phyloP scores from a whole-genome alignment of 2,329 filamentous ascomycete species.

The Sphaerulina populicola region DNA sequence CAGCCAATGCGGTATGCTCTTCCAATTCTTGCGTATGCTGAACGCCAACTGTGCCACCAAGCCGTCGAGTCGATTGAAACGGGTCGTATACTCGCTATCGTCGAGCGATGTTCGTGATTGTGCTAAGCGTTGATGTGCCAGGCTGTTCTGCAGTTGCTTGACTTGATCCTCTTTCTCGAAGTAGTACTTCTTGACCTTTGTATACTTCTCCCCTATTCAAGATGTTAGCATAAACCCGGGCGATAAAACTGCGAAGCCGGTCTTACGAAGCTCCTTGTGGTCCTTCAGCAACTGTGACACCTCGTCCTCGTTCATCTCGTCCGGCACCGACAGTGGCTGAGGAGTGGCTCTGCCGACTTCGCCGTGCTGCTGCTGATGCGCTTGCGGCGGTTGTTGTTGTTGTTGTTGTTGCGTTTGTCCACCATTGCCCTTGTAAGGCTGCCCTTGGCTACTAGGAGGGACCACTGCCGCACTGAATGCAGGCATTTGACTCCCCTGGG shows the following conservation, averaged over 20 bases:
- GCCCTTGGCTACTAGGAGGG: slow-evolving; percentile 39
- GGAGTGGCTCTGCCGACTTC: slow-evolving; percentile 35
- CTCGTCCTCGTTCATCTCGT: slow-evolving; percentile 44
- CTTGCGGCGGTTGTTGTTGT: slow-evolving; percentile 24
- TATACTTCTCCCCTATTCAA: slow-evolving; percentile 79
- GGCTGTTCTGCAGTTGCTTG: slow-evolving; percentile 91
- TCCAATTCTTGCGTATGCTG: slow-evolving; percentile 94
- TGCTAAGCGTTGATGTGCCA: slow-evolving; percentile 90
- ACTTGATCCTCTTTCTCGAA: slow-evolving; percentile 88
- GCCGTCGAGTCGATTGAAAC: slow-evolving; percentile 85
- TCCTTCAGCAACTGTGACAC: slow-evolving; percentile 42
- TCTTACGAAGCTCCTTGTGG: slow-evolving; percentile 44
- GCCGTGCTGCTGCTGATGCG: slow-evolving; percentile 19
- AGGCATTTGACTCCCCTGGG: slow-evolving; percentile 26
- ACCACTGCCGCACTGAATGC: slow-evolving; percentile 42
- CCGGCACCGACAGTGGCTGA: slow-evolving; percentile 33
- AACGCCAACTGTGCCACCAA: slow-evolving; percentile 92
- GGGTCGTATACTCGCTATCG: slow-evolving; percentile 83
- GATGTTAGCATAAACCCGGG: slow-evolving; percentile 11
- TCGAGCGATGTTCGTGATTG: slow-evolving; percentile 90
- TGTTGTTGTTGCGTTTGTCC: slow-evolving; percentile 20
- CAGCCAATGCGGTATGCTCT: slow-evolving; percentile 70
- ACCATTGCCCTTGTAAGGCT: slow-evolving; percentile 33
- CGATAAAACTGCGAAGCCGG: not conserved
- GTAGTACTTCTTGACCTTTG: slow-evolving; percentile 95